Base-by-base conservation (phyloP, 2,329 filamentous ascomycete species). In the Botrytis medusae region DNA sequence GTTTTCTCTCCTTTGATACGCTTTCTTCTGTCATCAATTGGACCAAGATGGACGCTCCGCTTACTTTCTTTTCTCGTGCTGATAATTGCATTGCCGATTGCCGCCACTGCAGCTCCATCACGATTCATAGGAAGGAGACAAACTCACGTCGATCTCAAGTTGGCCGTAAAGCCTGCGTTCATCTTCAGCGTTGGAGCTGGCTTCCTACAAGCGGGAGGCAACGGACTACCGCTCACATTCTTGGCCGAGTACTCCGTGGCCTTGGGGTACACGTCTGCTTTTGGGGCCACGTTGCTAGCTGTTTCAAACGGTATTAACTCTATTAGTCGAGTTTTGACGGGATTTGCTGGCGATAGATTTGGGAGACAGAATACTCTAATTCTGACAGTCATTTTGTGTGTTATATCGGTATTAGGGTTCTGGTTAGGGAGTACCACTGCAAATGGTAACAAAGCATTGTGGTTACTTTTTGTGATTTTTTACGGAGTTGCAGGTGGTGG, bases 361-460 rank as follows among this genome's bases (percentile, higher is more conserved):
- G 85, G 85, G 0, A 82, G 85, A 37, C 84, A 85, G 74, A 87
- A 87, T 75, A 83, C 83, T 44, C 80, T 87, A 5, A 79, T 85
- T 5, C 29, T 85, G 29, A 84, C 82, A 18, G 80, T 83, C 5
- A 72, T 84, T 2, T 74, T 83, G 5, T 81, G 82, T 34, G 82
- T 81, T 8, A 69, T 77, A 40, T 81, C 80, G 64, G 83, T 84
- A 2, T 80, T 82, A 51, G 80, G 79, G 2, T 79, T 85, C 40
- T 85, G 83, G 84, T 67, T 82, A 32, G 73, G 77, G 7, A 78
- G 79, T 60, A 73, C 80, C 6, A 75, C 79, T 60, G 78, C 62
- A 16, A 75, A 74, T 32, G 79, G 79, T 5, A 78, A 74, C 54
- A 79, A 78, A 44, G 79, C 78, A 6, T 76, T 84, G 2, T 85